phyloP scores from a whole-genome alignment of 148 eudicot genomes.

The Rhododendron simsii region DNA sequence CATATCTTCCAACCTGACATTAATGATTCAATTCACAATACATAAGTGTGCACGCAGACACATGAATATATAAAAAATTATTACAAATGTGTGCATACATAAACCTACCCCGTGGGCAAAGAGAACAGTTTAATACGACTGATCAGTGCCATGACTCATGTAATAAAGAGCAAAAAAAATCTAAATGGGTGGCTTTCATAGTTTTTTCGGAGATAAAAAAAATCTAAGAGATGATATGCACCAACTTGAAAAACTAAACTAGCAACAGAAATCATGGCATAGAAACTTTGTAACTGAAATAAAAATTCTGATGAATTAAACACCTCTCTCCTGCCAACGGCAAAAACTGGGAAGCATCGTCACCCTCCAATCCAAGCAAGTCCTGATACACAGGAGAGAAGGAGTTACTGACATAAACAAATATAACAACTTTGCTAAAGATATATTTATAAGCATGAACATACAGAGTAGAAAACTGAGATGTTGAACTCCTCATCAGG shows the following conservation, averaged over 20 bases:
- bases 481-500: constrained; percentile 64
- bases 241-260: background rate
- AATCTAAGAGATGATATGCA: background rate
- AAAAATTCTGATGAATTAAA: constrained; percentile 9
- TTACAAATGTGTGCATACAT: background rate
- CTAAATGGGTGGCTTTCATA: background rate
- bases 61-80: background rate
- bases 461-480: constrained; percentile 78
- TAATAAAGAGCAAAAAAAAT: background rate
- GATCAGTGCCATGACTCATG: background rate
- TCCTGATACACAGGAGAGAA: constrained; percentile 41
- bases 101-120: background rate
- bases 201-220: background rate
- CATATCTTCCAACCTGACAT: constrained; percentile 73
- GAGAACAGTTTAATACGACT: background rate
- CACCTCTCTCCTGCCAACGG: constrained; percentile 74
- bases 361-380: constrained; percentile 83
- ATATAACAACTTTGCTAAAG: background rate
- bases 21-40: background rate
- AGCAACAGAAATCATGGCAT: constrained; percentile 1
- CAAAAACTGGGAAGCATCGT: constrained; percentile 56
- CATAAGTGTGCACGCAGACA: background rate
- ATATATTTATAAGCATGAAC: constrained; percentile 12
- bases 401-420: background rate
- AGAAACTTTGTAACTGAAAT: background rate